Conservation (phyloP, 1,284 basidiomycete species). For the Leccinum solheimii region DNA sequence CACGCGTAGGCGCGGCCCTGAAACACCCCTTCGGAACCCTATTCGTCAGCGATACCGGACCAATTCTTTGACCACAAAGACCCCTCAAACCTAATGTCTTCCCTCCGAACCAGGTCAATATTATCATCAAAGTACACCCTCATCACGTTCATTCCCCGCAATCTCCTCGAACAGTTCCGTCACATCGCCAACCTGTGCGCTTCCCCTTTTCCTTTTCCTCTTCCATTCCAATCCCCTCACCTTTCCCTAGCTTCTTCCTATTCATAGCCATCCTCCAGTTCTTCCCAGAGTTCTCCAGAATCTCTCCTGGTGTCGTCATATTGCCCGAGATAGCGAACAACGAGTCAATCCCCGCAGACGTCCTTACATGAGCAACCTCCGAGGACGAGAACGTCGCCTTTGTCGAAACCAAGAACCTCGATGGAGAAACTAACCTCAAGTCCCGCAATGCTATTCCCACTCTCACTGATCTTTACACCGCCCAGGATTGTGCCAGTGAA, state of each 20-base stretch:
- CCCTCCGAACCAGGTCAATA: slow-evolving; percentile 84
- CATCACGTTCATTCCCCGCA: slow-evolving; percentile 84
- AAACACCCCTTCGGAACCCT: slow-evolving; percentile 64
- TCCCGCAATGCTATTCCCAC: slow-evolving; percentile 81
- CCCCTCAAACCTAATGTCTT: slow-evolving; percentile 66
- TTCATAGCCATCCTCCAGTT: slow-evolving; percentile 92
- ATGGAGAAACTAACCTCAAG: slow-evolving; percentile 99
- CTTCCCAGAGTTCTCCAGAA: slow-evolving; percentile 92
- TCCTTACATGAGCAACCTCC: slow-evolving; percentile 92
- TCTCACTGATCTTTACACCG: slow-evolving; percentile 70
- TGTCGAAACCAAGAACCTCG: slow-evolving; percentile 98
- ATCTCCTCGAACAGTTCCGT: slow-evolving; percentile 88
- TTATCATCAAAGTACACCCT: slow-evolving; percentile 93
- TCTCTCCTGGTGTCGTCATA: slow-evolving; percentile 90
- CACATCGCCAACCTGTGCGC: slow-evolving; percentile 82
- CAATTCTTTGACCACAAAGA: slow-evolving; percentile 70
- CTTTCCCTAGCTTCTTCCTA: slow-evolving; percentile 64
- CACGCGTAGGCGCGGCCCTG: not conserved
- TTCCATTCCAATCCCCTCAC: not conserved
- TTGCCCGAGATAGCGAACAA: slow-evolving; percentile 89
- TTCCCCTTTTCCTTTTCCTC: not conserved
- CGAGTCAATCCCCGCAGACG: slow-evolving; percentile 90
- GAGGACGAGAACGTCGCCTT: slow-evolving; percentile 98
- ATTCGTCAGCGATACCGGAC: slow-evolving; percentile 76
- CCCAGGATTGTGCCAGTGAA: slow-evolving; percentile 55